Percentiles rank a stretch among this genome's conserved stretches.
These are phyloP conservation scores for Irpex sp. DNA, from an alignment of 1,284 basidiomycete species.

Conservation along the genomic window DNA sequence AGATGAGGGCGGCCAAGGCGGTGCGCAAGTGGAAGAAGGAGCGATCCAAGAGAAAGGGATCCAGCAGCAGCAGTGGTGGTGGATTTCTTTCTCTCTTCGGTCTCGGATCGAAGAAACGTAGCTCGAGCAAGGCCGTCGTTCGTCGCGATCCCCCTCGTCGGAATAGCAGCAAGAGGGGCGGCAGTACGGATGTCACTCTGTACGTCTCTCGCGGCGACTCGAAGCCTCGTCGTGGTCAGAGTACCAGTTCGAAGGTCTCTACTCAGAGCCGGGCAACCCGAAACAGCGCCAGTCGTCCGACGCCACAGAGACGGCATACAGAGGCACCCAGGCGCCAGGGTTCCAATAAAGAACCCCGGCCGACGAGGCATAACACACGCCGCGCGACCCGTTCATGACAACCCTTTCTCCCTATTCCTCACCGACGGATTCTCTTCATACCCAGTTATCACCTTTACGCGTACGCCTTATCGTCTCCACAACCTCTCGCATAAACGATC, in stretches of 20 bases:
- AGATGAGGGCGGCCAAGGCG: conserved; percentile 30
- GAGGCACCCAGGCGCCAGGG: conserved; percentile 14
- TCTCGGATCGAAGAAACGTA: conserved; percentile 4
- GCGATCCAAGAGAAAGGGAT: neutral
- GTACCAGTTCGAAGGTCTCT: conserved; percentile 15
- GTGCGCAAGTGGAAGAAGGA: conserved; percentile 20
- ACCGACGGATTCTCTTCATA: neutral
- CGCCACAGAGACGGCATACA: conserved; percentile 6
- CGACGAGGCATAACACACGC: neutral
- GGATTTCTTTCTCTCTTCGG: conserved; percentile 12
- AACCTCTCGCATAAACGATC: neutral
- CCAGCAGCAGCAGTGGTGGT: conserved; percentile 1
- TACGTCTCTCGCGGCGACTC: conserved; percentile 21
- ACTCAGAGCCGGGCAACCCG: conserved; percentile 11
- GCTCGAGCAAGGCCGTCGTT: neutral
- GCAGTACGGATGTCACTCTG: conserved; percentile 14
- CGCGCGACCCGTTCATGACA: neutral
- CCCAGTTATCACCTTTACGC: neutral
- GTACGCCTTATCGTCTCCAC: neutral
- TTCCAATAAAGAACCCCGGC: neutral
- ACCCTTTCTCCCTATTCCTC: neutral
- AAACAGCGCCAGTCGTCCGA: conserved; percentile 3
- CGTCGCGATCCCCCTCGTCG: neutral
- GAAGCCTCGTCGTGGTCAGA: conserved; percentile 19
- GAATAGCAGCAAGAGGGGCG: conserved; percentile 5